Conservation (phyloP, 2,329 filamentous ascomycete species). For the Xylariomycetidae sp. region DNA sequence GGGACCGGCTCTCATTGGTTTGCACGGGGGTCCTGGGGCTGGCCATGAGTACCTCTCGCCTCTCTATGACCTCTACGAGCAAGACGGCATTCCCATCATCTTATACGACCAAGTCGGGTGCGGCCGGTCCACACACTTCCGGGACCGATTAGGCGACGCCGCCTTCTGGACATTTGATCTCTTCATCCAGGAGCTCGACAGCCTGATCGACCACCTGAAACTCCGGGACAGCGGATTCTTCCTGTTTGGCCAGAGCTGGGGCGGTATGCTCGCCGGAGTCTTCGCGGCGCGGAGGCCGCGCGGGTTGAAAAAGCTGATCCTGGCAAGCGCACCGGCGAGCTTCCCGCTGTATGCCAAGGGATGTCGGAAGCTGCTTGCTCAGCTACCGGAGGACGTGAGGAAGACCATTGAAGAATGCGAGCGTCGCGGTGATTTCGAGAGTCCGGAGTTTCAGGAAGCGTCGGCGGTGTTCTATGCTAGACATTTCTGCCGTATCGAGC, state of each 20-base stretch:
- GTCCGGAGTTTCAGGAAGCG: constrained; percentile 1
- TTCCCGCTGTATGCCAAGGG: neutral
- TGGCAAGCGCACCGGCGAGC: neutral
- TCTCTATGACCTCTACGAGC: neutral
- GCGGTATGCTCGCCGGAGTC: constrained; percentile 1
- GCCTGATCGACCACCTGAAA: neutral
- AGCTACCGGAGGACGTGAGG: constrained; percentile 1
- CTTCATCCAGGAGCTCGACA: constrained; percentile 2
- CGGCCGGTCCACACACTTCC: constrained; percentile 1
- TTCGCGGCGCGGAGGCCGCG: neutral
- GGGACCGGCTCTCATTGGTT: neutral
- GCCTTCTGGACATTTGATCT: constrained; percentile 3
- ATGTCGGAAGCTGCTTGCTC: neutral
- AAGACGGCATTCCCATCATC: neutral
- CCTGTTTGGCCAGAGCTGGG: constrained; percentile 2
- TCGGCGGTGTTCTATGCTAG: neutral
- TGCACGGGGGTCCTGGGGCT: constrained; percentile 1
- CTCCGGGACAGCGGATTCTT: neutral
- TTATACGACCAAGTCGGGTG: constrained; percentile 3
- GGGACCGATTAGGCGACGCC: neutral
- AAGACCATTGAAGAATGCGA: constrained; percentile 1
- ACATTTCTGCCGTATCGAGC: neutral
- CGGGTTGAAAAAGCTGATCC: constrained; percentile 1
- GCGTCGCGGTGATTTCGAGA: constrained; percentile 1
- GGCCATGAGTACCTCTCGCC: constrained; percentile 1